Evolutionary conservation across 2,329 filamentous ascomycete genomes (phyloP).

Genomic region (Diaporthe ilicicola): DNA sequence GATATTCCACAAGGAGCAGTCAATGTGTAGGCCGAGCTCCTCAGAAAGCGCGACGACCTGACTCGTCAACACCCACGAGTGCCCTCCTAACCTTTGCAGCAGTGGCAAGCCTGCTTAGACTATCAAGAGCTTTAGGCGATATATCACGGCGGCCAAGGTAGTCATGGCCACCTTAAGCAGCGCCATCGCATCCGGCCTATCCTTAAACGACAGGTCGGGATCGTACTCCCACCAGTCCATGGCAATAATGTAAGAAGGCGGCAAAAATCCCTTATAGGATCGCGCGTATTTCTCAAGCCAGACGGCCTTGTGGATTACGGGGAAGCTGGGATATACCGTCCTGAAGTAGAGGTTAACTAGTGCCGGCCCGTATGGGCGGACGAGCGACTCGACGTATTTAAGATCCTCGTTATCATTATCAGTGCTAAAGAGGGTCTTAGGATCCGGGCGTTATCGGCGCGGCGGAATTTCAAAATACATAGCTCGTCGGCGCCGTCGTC

Average conservation of each 20-base stretch:
- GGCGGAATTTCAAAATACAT: conserved; percentile 38
- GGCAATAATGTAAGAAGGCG: conserved; percentile 69
- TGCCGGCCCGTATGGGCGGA: conserved; percentile 69
- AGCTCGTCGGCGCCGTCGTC: conserved; percentile 32
- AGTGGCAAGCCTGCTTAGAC: conserved; percentile 63
- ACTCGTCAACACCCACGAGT: conserved; percentile 58
- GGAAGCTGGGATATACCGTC: conserved; percentile 66
- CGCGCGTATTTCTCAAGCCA: conserved; percentile 69
- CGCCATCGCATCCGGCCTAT: conserved; percentile 49
- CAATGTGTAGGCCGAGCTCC: conserved; percentile 66
- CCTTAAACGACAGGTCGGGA: conserved; percentile 54
- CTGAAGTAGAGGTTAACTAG: conserved; percentile 74
- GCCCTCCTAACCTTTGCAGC: conserved; percentile 57
- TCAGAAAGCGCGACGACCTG: conserved; percentile 65
- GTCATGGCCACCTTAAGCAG: conserved; percentile 46
- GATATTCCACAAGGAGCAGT: conserved; percentile 69
- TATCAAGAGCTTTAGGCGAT: conserved; percentile 63
- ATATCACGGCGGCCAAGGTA: conserved; percentile 56
- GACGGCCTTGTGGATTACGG: conserved; percentile 67
- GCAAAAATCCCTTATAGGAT: conserved; percentile 66
- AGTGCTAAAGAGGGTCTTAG: conserved; percentile 33
- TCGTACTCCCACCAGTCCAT: conserved; percentile 69
- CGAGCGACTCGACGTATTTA: conserved; percentile 69
- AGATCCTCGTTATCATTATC: conserved; percentile 72
- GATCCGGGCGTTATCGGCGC: conserved; percentile 36